Conservation (phyloP, 768 basidiomycete genomes). For the Holtermanniella nyarrowii region DNA sequence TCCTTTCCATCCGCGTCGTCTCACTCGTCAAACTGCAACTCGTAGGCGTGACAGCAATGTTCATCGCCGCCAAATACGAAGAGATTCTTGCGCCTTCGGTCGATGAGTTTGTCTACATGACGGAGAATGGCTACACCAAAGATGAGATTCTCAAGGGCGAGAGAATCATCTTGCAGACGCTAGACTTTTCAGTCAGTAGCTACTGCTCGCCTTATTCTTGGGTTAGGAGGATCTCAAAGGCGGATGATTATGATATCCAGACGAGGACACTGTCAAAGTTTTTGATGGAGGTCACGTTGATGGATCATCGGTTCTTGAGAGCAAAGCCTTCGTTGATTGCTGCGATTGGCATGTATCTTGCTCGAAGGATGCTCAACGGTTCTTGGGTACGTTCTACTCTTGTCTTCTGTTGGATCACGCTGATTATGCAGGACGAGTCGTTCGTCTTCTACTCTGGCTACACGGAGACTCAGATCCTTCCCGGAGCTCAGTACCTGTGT, state of each 20-base stretch:
- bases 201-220: constrained; percentile 99
- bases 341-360: constrained; percentile 94
- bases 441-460: constrained; percentile 90
- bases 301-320: constrained; percentile 84
- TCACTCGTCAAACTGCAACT: constrained; percentile 85
- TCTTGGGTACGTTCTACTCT: constrained; percentile 72
- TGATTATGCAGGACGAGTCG: constrained; percentile 57
- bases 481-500: constrained; percentile 69
- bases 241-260: constrained; percentile 96
- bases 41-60: constrained; percentile 97
- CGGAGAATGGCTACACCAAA: constrained; percentile 81
- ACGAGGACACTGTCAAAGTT: constrained; percentile 96
- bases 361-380: constrained; percentile 84
- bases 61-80: constrained; percentile 97
- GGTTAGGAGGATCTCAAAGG: constrained; percentile 97
- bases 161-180: constrained; percentile 80
- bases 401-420: constrained; percentile 18
- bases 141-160: constrained; percentile 98
- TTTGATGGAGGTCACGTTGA: constrained; percentile 85
- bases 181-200: constrained; percentile 89
- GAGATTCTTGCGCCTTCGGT: constrained; percentile 95
- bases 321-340: constrained; percentile 89
- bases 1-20: constrained; percentile 77
- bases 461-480: constrained; percentile 74
- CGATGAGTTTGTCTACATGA: constrained; percentile 98